A percentile compares a stretch with the other conserved stretches of the same genome.
Evolutionary conservation across 441 rosid genomes (phyloP).

Genomic region (Populus hybrid): DNA sequence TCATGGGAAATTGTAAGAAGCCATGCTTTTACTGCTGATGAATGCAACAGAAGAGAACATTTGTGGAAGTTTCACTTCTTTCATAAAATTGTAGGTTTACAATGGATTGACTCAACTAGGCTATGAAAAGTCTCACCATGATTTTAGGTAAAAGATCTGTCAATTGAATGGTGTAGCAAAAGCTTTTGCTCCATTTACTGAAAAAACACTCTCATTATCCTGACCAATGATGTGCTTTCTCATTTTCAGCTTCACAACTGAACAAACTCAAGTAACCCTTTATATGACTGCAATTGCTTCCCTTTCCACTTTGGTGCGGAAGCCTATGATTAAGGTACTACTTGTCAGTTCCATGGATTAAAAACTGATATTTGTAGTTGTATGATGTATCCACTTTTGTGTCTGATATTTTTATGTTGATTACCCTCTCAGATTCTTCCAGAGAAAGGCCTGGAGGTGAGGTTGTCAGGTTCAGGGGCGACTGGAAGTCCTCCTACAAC

Average conservation of each 20-base stretch:
- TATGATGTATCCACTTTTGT: conserved; percentile 1
- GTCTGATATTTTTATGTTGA: conserved; percentile 13
- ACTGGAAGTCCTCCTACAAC: conserved; percentile 76
- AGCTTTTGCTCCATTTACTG: conserved; percentile 5
- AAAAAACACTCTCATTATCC: conserved; percentile 3
- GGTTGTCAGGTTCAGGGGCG: conserved; percentile 64
- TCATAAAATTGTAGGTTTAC: conserved; percentile 51
- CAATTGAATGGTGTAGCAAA: background rate
- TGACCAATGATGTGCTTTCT: background rate
- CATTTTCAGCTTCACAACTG: conserved; percentile 66
- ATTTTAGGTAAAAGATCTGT: conserved; percentile 52
- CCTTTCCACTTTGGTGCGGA: conserved; percentile 57
- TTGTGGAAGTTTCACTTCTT: background rate
- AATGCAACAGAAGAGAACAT: background rate
- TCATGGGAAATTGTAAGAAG: conserved; percentile 88
- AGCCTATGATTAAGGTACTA: conserved; percentile 63
- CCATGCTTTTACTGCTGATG: conserved; percentile 3
- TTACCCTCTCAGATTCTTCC: conserved; percentile 56
- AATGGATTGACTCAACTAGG: conserved; percentile 92
- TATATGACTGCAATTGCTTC: conserved; percentile 89
- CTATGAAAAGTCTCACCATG: conserved; percentile 53
- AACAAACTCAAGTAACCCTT: conserved; percentile 71
- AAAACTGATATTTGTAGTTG: conserved; percentile 10
- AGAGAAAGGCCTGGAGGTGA: conserved; percentile 62
- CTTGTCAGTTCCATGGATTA: conserved; percentile 8